Evolutionary conservation across 2,329 filamentous ascomycete species (phyloP), one percentile per base, ranked within the genome.

Genomic region (Capronia epimyces): DNA sequence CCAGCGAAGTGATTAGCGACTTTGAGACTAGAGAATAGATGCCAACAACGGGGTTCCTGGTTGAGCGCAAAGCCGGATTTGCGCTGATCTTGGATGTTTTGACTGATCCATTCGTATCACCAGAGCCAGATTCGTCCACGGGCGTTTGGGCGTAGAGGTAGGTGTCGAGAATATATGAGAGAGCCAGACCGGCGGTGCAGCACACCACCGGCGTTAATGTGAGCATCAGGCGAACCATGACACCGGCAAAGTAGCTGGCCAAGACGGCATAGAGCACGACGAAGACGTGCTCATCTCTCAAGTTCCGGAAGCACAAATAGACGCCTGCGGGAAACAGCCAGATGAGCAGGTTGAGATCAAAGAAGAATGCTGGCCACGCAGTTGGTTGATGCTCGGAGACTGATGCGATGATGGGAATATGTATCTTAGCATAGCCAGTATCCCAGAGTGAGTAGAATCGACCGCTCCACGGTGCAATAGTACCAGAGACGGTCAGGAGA

Each of bases 391-490:
- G 93, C 74, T 98, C 93, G 1, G 93, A 98, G 41, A 98, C 93
- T n/a, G 93, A 98, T 2, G 93, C 93, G 68, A 98, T 98, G 67
- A 98, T 98, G 55, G 93, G 93, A 66, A 98, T 98, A 66, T 98
- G 93, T 58, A 97, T 94, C 78, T 98, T 98, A 64, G 93, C 93
- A 67, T 98, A 98, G 63, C 89, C 86, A 4, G 93, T 98, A 68
- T 98, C 94, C 89, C 91, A 98, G 25, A 98, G 82, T 18, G 94
- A 98, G 76, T 98, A 98, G 80, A 98, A 98, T 63, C 93, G 90
- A 58, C 93, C 93, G 64, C 87, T 89, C 93, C 93, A 98, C 15
- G 94, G 93, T 18, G 94, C 93, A 69, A 98, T 93, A 60, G 93
- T 86, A 55, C 93, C 93, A 15, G 88, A 81, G 16, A 90, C 83